Evolutionary conservation across 768 basidiomycete genomes (phyloP), one percentile per base, ranked within the genome.

Genomic region (Dioszegia aurantiaca): DNA sequence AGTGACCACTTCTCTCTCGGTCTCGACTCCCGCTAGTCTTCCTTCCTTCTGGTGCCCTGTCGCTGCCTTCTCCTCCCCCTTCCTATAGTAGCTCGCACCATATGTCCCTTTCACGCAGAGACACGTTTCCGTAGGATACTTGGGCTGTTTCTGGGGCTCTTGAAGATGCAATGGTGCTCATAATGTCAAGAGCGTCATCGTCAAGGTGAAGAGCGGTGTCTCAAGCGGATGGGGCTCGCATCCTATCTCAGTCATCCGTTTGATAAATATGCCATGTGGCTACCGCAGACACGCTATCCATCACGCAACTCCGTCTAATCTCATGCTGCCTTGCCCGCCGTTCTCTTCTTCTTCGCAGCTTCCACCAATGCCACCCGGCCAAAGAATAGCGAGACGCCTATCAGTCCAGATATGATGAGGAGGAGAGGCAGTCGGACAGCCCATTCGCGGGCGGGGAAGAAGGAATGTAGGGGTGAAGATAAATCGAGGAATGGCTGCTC

Each of bases 381-480:
- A n/a, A 94, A 77, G 76, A 95, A 90, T 37, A 81, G 69, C 11
- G 88, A 89, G 39, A 97, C 87, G 11, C 81, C 86, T n/a, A 85
- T 81, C 36, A 95, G 78, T 5, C 92, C 93, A 9, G 87, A 70
- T 4, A 92, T 81, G 8, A 98, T 83, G 48, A 93, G 79, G 75
- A 90, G 83, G 2, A 88, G 87, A 37, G 93, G 92, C 44, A 97
- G 75, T 19, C 88, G 84, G 48, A 97, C 80, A 10, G 90, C 93
- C 90, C 92, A 97, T 80, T 95, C 90, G 47, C 93, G 81, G 4
- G 88, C 73, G 0, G 90, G 94, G 75, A 98, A 97, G 77, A 83
- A 85, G 41, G 70, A 64, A 62, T 92, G 89, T 28, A 94, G 79
- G 19, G 85, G 83, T 67, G 84, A 90, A 2, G 84, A 81, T 1